Percentiles rank a stretch among this genome's conserved stretches.
Evolutionary conservation across 768 basidiomycete genomes (phyloP).

Genomic region (Hortiboletus flavorubellus): DNA sequence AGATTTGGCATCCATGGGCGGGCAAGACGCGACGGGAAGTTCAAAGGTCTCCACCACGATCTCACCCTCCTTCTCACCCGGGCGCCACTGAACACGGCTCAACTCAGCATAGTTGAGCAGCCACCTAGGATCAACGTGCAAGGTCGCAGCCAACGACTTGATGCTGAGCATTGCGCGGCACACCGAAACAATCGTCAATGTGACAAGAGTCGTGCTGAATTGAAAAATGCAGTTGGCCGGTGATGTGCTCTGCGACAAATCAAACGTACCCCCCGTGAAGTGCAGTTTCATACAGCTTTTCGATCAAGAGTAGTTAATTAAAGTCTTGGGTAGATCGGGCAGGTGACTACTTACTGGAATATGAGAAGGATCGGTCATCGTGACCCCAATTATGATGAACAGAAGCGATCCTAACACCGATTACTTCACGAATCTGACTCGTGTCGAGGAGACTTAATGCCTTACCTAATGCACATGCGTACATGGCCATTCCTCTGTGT

Average conservation of each 20-base stretch:
- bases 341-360: slow-evolving; percentile 6
- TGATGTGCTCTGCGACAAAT: not conserved
- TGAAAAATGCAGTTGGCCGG: not conserved
- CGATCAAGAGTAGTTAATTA: not conserved
- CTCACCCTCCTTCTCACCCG: slow-evolving; percentile 36
- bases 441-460: not conserved
- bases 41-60: slow-evolving; percentile 23
- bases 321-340: not conserved
- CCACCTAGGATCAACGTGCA: slow-evolving; percentile 42
- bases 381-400: slow-evolving; percentile 12
- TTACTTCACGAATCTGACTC: not conserved
- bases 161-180: slow-evolving; percentile 40
- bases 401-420: slow-evolving; percentile 12
- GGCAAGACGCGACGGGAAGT: not conserved
- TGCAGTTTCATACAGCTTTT: slow-evolving; percentile 11
- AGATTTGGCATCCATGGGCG: not conserved
- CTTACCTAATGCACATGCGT: slow-evolving; percentile 18
- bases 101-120: slow-evolving; percentile 45
- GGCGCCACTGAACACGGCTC: slow-evolving; percentile 40
- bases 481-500: slow-evolving; percentile 23
- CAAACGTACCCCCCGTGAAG: slow-evolving; percentile 8
- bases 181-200: slow-evolving; percentile 26
- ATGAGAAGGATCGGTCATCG: not conserved
- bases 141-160: slow-evolving; percentile 39
- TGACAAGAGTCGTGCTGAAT: slow-evolving; percentile 1